Percentiles rank a stretch among this genome's conserved stretches.
These are phyloP conservation scores for Scutellaria barbata DNA, from an alignment of 257 asterid species.

Conservation along the genomic window DNA sequence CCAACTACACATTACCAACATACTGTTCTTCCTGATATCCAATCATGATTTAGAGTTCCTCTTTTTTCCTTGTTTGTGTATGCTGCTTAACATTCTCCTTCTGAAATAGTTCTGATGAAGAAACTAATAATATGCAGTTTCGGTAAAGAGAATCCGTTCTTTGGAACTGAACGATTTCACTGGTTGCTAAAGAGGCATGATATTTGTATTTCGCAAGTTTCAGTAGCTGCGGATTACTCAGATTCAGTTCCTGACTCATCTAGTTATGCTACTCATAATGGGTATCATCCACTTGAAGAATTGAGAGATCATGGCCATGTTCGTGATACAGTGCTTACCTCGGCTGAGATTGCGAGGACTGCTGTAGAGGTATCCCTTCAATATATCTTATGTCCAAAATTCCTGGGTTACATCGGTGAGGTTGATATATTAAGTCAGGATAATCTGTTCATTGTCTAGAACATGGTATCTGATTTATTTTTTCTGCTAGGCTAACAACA, in stretches of 20 bases:
- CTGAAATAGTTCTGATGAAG: conserved; percentile 23
- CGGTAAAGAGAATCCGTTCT: conserved; percentile 53
- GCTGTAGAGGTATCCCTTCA: conserved; percentile 62
- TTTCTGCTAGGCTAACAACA: conserved; percentile 58
- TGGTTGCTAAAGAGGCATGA: conserved; percentile 53
- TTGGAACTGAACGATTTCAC: conserved; percentile 54
- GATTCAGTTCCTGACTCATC: conserved; percentile 79
- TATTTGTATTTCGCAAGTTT: conserved; percentile 52
- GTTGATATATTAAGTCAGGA: conserved; percentile 9
- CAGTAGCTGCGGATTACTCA: conserved; percentile 87
- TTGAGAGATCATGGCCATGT: conserved; percentile 52
- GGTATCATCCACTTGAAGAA: conserved; percentile 88
- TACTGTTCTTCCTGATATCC: conserved; percentile 19
- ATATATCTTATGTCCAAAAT: neutral
- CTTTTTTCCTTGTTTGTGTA: conserved; percentile 5
- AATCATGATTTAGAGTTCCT: conserved; percentile 3
- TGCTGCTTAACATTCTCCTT: conserved; percentile 27
- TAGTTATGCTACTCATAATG: conserved; percentile 46
- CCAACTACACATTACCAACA: neutral
- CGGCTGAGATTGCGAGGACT: conserved; percentile 82
- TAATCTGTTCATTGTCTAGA: conserved; percentile 11
- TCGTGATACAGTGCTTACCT: conserved; percentile 59
- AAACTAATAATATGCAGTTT: conserved; percentile 45
- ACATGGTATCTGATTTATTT: conserved; percentile 34
- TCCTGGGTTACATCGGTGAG: neutral